These are phyloP conservation scores for Mycena rebaudengoi DNA, from an alignment of 768 basidiomycete genomes.

Conservation along the genomic window DNA sequence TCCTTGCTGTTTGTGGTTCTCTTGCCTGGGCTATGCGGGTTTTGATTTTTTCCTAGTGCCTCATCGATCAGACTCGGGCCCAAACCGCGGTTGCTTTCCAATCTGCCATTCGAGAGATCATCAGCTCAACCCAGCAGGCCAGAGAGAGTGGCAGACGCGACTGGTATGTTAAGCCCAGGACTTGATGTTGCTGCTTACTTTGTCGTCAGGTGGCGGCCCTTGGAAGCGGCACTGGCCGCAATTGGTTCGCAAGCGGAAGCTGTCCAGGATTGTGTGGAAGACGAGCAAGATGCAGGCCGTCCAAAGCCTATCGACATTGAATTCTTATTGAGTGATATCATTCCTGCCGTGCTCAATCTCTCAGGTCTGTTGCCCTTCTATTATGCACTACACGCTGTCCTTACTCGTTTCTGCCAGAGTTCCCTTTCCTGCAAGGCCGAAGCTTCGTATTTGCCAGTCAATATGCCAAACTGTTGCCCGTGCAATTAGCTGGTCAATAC, in stretches of 20 bases:
- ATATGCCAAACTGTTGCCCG: constrained; percentile 77
- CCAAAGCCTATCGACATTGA: constrained; percentile 80
- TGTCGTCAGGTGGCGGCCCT: constrained; percentile 82
- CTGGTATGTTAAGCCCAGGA: constrained; percentile 58
- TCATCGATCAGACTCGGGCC: constrained; percentile 64
- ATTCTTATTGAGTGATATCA: constrained; percentile 75
- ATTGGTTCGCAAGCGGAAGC: constrained; percentile 84
- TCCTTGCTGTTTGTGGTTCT: constrained; percentile 68
- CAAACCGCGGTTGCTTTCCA: constrained; percentile 65
- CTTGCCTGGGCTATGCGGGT: neutral
- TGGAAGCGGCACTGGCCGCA: constrained; percentile 86
- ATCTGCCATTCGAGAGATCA: constrained; percentile 58
- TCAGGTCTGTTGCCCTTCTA: constrained; percentile 60
- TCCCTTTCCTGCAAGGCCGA: constrained; percentile 93
- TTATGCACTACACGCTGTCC: neutral
- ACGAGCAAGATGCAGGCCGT: constrained; percentile 71
- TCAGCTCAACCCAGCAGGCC: constrained; percentile 62
- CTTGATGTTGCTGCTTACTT: constrained; percentile 5
- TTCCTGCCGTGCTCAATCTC: constrained; percentile 78
- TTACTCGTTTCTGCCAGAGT: constrained; percentile 55
- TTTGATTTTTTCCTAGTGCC: constrained; percentile 47
- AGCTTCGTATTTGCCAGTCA: constrained; percentile 95
- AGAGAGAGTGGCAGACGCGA: constrained; percentile 63
- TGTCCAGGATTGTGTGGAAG: constrained; percentile 79
- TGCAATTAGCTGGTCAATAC: constrained; percentile 82